Percentiles rank a stretch among this genome's conserved stretches.
Conservation (phyloP, 148 eudicot species). For the Rhododendron griersonianum region DNA sequence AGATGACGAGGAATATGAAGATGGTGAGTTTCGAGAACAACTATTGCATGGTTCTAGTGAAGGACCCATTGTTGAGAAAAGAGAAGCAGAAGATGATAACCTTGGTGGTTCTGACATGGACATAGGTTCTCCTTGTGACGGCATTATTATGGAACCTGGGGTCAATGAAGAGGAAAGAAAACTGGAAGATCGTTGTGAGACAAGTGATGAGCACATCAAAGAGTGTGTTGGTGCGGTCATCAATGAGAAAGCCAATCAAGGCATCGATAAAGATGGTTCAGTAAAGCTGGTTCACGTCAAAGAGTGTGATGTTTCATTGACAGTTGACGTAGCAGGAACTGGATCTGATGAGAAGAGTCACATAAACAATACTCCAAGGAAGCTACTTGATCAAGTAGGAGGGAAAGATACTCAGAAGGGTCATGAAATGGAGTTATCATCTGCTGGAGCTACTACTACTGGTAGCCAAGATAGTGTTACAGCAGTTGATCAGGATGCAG, state of each 20-base stretch:
- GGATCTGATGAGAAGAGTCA: constrained; percentile 14
- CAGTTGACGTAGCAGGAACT: constrained; percentile 5
- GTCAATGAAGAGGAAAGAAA: constrained; percentile 5
- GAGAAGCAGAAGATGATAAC: constrained; percentile 14
- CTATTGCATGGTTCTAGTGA: constrained; percentile 8
- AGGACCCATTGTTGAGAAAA: constrained; percentile 8
- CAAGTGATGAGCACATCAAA: constrained; percentile 8
- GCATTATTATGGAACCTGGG: background rate
- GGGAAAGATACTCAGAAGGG: background rate
- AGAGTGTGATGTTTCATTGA: background rate
- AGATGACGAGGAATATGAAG: constrained; percentile 40
- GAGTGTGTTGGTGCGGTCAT: constrained; percentile 3
- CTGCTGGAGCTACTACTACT: constrained; percentile 11
- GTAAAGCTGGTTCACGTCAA: background rate
- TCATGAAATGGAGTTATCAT: constrained; percentile 6
- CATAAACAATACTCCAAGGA: background rate
- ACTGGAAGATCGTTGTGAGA: constrained; percentile 9
- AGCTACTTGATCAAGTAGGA: constrained; percentile 14
- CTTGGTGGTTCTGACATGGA: constrained; percentile 13
- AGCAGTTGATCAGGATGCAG: constrained; percentile 8
- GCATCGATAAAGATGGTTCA: constrained; percentile 10
- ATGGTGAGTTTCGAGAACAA: constrained; percentile 38
- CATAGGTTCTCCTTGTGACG: constrained; percentile 11
- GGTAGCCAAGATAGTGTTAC: constrained; percentile 5
- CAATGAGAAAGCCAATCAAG: constrained; percentile 11